These are phyloP conservation scores for Galerina marginata DNA, from an alignment of 768 basidiomycete species.

Conservation along the genomic window DNA sequence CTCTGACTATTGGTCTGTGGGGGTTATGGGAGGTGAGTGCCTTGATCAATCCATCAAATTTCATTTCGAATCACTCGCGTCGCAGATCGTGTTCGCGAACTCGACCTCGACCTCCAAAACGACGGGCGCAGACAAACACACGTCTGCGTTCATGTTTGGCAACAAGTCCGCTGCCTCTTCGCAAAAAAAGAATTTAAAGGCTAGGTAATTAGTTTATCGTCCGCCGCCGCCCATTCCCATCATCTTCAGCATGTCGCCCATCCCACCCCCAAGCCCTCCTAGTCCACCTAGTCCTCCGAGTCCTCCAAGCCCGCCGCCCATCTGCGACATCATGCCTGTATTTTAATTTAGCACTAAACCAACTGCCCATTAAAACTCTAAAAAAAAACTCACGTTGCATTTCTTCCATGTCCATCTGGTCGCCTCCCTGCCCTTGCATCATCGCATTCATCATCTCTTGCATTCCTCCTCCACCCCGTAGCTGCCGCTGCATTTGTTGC, in stretches of 20 bases:
- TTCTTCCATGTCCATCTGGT: slow-evolving; percentile 91
- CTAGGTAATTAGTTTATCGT: slow-evolving; percentile 34
- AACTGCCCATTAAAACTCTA: neutral
- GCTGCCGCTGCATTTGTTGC: slow-evolving; percentile 88
- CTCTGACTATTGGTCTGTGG: slow-evolving; percentile 61
- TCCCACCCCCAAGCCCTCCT: slow-evolving; percentile 59
- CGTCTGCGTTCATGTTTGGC: slow-evolving; percentile 79
- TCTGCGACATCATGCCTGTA: slow-evolving; percentile 86
- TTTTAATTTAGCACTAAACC: slow-evolving; percentile 5
- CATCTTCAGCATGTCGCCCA: slow-evolving; percentile 87
- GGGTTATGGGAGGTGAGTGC: slow-evolving; percentile 74
- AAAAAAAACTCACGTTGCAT: slow-evolving; percentile 73
- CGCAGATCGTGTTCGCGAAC: slow-evolving; percentile 65
- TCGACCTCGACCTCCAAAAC: slow-evolving; percentile 64
- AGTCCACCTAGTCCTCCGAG: slow-evolving; percentile 63
- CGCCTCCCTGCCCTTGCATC: slow-evolving; percentile 94
- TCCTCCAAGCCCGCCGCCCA: slow-evolving; percentile 73
- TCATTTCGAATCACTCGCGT: neutral
- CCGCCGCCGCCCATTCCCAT: slow-evolving; percentile 77
- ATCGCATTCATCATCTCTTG: slow-evolving; percentile 98
- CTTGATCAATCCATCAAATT: slow-evolving; percentile 8
- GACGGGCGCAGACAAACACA: slow-evolving; percentile 84
- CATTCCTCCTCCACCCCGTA: slow-evolving; percentile 85
- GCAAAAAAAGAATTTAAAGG: slow-evolving; percentile 64
- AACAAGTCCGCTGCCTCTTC: slow-evolving; percentile 71